Evolutionary conservation across 164 flowering plant genomes (phyloP), one percentile per base, ranked within the genome.

Genomic region (Aristolochia californica): DNA sequence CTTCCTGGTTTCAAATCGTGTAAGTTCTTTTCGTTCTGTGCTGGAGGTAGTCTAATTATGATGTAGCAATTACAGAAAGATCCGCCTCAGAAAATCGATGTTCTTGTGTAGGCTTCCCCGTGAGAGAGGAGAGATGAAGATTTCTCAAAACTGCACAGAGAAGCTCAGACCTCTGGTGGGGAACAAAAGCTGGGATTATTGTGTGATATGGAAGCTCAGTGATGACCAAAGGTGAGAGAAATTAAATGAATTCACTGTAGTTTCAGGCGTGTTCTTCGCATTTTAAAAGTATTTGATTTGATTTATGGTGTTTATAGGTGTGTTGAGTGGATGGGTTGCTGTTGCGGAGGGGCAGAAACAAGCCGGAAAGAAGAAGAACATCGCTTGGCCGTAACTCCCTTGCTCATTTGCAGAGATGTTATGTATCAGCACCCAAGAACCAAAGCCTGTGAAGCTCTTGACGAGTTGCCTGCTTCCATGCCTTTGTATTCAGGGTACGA

Each of bases 401-500:
- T 17, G 26, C 20, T 44, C 22, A 48, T 56, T 52, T 86, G 94
- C 66, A 80, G 69, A 50, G 94, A 86, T 69, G 43, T 30, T 0
- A 24, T 30, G 34, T 45, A 47, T 54, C 60, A 56, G 64, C 94
- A 83, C 62, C 67, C 68, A 13, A 57, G 66, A 53, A 70, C 80
- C 0, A 70, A 66, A 17, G 75, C 84, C 53, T 86, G 89, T 65
- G 64, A 72, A 58, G 75, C 74, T 43, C 79, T 86, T 53, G 71
- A 82, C 12, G 50, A 61, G 10, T 65, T 76, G n/a, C 88, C 89
- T 52, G 53, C 65, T 28, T 67, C 65, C 44, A 48, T 86, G 43
- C 53, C 79, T 15, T 70, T 83, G 48, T 73, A 77, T 71, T 73
- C 83, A 48, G 90, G 90, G 95, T 87, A n/a, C 21, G n/a, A n/a